phyloP scores from a whole-genome alignment of 2,329 filamentous ascomycete species.

The Fusarium sarcochroum region DNA sequence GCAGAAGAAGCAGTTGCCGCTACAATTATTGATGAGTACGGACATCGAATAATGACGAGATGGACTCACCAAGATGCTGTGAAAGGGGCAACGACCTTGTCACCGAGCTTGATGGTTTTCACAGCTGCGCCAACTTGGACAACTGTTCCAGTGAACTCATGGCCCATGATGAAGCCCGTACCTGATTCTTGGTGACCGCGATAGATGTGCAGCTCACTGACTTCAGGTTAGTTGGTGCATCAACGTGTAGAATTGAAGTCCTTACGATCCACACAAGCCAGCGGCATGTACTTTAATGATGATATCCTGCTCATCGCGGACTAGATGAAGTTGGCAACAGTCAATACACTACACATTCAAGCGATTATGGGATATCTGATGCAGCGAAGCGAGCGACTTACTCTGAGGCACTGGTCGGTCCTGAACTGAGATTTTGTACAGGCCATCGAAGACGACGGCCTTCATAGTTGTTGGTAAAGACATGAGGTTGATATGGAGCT shows the following conservation, averaged over 20 bases:
- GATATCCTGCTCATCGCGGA: conserved; percentile 80
- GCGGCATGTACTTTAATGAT: conserved; percentile 87
- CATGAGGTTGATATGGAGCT: conserved; percentile 43
- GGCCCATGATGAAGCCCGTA: conserved; percentile 79
- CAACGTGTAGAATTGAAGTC: neutral
- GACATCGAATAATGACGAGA: neutral
- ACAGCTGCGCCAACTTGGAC: conserved; percentile 77
- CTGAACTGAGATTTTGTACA: conserved; percentile 80
- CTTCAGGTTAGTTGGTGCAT: conserved; percentile 4
- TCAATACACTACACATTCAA: neutral
- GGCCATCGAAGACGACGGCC: conserved; percentile 88
- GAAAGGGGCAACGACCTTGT: conserved; percentile 86
- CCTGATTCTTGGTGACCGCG: conserved; percentile 82
- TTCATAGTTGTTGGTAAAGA: conserved; percentile 75
- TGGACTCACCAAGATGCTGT: conserved; percentile 79
- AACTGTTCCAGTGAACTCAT: conserved; percentile 88
- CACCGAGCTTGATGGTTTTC: conserved; percentile 77
- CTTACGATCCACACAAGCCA: conserved; percentile 89
- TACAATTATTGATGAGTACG: conserved; percentile 28
- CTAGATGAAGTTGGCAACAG: conserved; percentile 50
- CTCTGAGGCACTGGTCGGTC: conserved; percentile 82
- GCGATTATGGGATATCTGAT: neutral
- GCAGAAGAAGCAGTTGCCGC: conserved; percentile 86
- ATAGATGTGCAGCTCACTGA: conserved; percentile 88
- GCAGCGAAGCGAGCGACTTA: conserved; percentile 29